Evolutionary conservation across 2,329 filamentous ascomycete species (phyloP), one percentile per base, ranked within the genome.

Genomic region (Ophiostoma montium): DNA sequence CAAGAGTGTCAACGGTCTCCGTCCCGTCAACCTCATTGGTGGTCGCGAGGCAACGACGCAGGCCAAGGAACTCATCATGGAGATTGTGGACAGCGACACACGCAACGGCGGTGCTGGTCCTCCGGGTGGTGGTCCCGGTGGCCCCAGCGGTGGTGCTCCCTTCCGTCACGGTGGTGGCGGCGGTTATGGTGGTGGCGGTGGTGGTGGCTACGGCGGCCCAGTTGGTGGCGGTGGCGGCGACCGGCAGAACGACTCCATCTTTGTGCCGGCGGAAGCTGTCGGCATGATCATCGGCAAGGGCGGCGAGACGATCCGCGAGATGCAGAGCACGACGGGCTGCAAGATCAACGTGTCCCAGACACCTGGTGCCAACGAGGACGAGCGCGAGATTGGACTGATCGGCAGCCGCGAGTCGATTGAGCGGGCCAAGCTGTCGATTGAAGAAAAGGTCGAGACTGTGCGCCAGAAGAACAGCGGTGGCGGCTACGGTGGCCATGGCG

Each of bases 271-370:
- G 19, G 88, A 95, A 62, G 84, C 88, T 6, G 88, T 95, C 49
- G 88, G 88, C 53, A 95, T 95, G 88, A 94, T 95, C 56, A 95
- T 95, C 53, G 88, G 89, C 55, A 94, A 94, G 70, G 85, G 86
- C 50, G 88, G 88, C 55, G 88, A 95, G 67, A 94, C 88, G 0
- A 95, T 95, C 62, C 87, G 89, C 56, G 86, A 94, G 57, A 94
- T 95, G 82, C 88, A 95, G 64, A 83, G 80, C 60, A 75, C 71
- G 31, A 92, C 86, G 5, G 84, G 86, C 42, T 95, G 89, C 74
- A 94, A 94, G 69, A 94, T 95, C 70, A 95, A 95, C 59, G 88
- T 95, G 23, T 85, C 86, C 31, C 85, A 86, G 59, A 82, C 86
- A 8, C 82, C 80, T 33, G 84, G 84, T 15, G 82, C 84, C 46